Percentiles rank a stretch among this genome's conserved stretches.
Evolutionary conservation across 106 monocot genomes (phyloP).

Genomic region (Acorus calamus): DNA sequence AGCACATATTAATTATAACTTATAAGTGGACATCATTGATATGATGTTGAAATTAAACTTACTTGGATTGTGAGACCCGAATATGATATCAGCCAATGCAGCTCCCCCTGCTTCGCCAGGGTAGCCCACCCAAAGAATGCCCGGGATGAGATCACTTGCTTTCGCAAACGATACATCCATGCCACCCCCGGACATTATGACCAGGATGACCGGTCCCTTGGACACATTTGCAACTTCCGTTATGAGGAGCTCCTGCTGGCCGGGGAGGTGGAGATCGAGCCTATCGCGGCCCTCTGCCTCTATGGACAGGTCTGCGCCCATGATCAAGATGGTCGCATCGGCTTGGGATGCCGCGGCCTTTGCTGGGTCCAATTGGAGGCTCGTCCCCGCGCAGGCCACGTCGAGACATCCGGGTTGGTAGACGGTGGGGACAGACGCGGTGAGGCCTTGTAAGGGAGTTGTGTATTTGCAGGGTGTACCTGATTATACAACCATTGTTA

Average conservation of each 20-base stretch:
- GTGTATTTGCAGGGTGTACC: slow-evolving; percentile 79
- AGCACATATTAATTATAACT: too few species aligned
- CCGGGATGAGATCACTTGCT: slow-evolving; percentile 27
- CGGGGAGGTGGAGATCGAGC: slow-evolving; percentile 55
- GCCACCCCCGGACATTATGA: slow-evolving; percentile 93
- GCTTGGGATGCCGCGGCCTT: slow-evolving; percentile 54
- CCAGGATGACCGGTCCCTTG: slow-evolving; percentile 77
- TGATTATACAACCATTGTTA: not conserved
- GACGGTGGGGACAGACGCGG: slow-evolving; percentile 25
- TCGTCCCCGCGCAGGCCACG: slow-evolving; percentile 39
- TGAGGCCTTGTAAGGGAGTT: slow-evolving; percentile 76
- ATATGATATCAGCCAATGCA: slow-evolving; percentile 74
- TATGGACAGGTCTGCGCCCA: slow-evolving; percentile 74
- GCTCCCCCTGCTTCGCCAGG: slow-evolving; percentile 86
- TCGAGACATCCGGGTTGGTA: slow-evolving; percentile 48
- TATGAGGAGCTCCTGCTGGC: slow-evolving; percentile 58
- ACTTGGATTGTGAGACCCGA: slow-evolving; percentile 79
- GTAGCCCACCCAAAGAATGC: slow-evolving; percentile 92
- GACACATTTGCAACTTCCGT: slow-evolving; percentile 61
- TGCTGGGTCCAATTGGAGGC: slow-evolving; percentile 53
- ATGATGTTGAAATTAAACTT: slow-evolving; percentile 4
- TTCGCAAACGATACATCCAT: slow-evolving; percentile 80
- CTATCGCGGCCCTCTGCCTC: slow-evolving; percentile 75
- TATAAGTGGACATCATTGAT: not conserved
- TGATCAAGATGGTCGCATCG: slow-evolving; percentile 65